A percentile compares a stretch with the other conserved stretches of the same genome.
phyloP scores from a whole-genome alignment of 495 filamentous ascomycete species.

The Xylaria venustula region DNA sequence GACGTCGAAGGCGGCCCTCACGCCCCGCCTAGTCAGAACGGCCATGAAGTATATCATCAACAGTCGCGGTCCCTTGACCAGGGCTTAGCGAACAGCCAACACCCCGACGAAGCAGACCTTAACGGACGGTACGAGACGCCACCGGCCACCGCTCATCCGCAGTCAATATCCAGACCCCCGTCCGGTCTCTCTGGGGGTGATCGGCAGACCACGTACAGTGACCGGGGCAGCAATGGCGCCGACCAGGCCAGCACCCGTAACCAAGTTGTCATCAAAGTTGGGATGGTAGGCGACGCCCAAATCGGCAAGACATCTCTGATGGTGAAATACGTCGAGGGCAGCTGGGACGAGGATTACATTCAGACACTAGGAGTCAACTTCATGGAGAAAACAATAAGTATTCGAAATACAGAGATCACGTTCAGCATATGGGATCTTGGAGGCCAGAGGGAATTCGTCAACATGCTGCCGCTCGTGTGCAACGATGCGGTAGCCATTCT shows the following conservation, averaged over 20 bases:
- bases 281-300: slow-evolving; percentile 98
- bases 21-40: slow-evolving; percentile 21
- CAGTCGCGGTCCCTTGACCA: slow-evolving; percentile 43
- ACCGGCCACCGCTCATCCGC: slow-evolving; percentile 31
- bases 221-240: slow-evolving; percentile 38
- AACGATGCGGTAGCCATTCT: slow-evolving; percentile 98
- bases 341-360: slow-evolving; percentile 99
- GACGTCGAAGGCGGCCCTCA: slow-evolving; percentile 38
- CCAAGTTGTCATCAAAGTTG: slow-evolving; percentile 97
- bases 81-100: slow-evolving; percentile 31
- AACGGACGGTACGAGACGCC: slow-evolving; percentile 41
- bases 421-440: slow-evolving; percentile 99
- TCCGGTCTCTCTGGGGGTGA: slow-evolving; percentile 47
- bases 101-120: slow-evolving; percentile 37
- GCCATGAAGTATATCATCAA: slow-evolving; percentile 24
- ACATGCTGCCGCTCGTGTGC: slow-evolving; percentile 97
- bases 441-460: slow-evolving; percentile 97
- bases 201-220: slow-evolving; percentile 25
- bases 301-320: slow-evolving; percentile 98
- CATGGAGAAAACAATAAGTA: slow-evolving; percentile 99
- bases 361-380: slow-evolving; percentile 98
- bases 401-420: slow-evolving; percentile 99
- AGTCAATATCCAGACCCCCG: slow-evolving; percentile 46
- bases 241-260: slow-evolving; percentile 60
- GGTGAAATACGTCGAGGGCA: slow-evolving; percentile 99